Base-by-base conservation (phyloP, 2,329 filamentous ascomycete species). In the Conoideocrella luteorostrata region DNA sequence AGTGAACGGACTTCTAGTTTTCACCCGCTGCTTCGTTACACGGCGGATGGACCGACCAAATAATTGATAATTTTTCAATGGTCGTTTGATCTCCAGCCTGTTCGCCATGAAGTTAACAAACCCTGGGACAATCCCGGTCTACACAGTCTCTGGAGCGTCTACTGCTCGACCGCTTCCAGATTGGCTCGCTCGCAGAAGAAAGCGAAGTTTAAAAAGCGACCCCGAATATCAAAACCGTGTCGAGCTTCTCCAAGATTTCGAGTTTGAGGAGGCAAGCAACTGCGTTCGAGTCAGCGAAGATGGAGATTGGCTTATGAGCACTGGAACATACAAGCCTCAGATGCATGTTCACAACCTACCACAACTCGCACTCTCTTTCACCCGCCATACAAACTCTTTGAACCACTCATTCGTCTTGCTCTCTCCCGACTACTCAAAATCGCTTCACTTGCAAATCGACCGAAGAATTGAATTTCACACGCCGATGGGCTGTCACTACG, bases 241-340 rank as follows among this genome's bases (percentile, higher is more conserved):
- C 55, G 93, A 98, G 65, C 74, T 98, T 45, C 77, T 98, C 29
- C 93, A 98, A 59, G 93, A 98, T 61, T 98, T 98, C 64, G 90
- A 94, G 60, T 97, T 98, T 57, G 90, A 96, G 57, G 90, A 95
- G 67, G 91, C 94, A 32, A 95, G 89, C 60, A 80, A 84, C 53
- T 96, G 91, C 61, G 80, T 98, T 50, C 80, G 88, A 39, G 80
- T 93, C 50, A 95, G 88, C 56, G 90, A 95, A 46, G 93, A 98
- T 77, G 91, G 91, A 39, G 84, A 97, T 61, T 98, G 93, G 90
- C 81, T 93, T 32, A 93, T 96, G 87, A 94, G 87, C 57, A 94
- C 90, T 41, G 89, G 88, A 70, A 83, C 79, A 43, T 84, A 80
- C 63, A 79, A 74, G 64, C 71, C 66, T 39, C 65, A 68, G 48